Base-by-base conservation (phyloP, 1,284 basidiomycete genomes). In the Ustilago xerochloae region DNA sequence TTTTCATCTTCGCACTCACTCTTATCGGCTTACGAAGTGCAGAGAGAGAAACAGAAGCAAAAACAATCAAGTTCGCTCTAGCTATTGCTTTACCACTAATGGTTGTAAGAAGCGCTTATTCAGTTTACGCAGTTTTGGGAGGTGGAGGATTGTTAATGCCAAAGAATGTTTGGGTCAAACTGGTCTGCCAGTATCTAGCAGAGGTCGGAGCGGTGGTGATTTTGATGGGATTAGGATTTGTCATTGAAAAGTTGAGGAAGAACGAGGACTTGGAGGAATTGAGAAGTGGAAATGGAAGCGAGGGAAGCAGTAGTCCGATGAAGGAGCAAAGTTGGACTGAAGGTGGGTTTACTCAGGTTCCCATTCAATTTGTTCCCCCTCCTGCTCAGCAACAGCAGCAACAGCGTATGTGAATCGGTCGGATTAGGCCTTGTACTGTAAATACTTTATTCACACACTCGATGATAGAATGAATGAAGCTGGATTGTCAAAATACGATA, bases 121-220 rank as follows among this genome's bases (percentile, higher is more conserved):
- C 61, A 2, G 54, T 35, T 2, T 69, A 74, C 56, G 24, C 57
- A 4, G 48, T 22, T 1, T 50, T 52, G 9, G 26, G 18, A 1
- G 62, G n/a, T n/a, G n/a, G 57, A 12, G 30, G 33, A 8, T 5
- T 58, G 2, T 12, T 70, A 4, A 7, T 48, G 20, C 49, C 62
- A 1, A 61, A 52, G 28, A 64, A 50, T 16, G 43, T 61, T 16
- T 64, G 62, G 67, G 29, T 45, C 22, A 70, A 61, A 16, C 20
- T 70, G 24, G 48, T 61, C 10, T 35, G 64, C 5, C 67, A 70
- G 54, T 70, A 57, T 29, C 4, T 70, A 0, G 12, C 24, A 30
- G 62, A 70, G 30, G 47, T 48, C n/a, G 48, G 26, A 1, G 67
- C 60, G 2, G 20, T 64, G n/a, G 24, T 16, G 4, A 45, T 45